Base-by-base conservation (phyloP, 2,329 filamentous ascomycete genomes). In the Aspergillus uvarum region DNA sequence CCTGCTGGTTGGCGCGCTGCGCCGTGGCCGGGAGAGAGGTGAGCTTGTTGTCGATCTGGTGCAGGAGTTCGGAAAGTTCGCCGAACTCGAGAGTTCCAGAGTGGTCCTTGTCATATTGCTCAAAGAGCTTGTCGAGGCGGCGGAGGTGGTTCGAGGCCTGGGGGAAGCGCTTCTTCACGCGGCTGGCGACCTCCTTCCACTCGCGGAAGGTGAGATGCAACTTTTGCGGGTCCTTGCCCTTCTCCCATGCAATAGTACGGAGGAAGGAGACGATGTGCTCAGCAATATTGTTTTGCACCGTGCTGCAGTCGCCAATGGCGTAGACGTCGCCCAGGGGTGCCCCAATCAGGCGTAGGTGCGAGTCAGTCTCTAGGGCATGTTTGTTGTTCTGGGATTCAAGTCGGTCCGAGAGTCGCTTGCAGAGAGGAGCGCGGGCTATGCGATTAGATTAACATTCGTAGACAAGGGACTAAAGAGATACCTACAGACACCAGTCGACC, bases 261-360 rank as follows among this genome's bases (percentile, higher is more conserved):
- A 99, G 84, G 78, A 98, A 99, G 21, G 87, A 89, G 51, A 97
- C 84, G 68, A 99, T 88, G 78, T 97, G 89, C 71, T 96, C 91
- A 3, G 93, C 91, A 2, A 98, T 83, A 68, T 99, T 99, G 81
- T 99, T 99, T 73, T 99, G 96, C 0, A 99, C 94, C 0, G 96
- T 99, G 6, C 91, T 84, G 79, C 95, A 98, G 78, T 99, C 95
- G 14, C 95, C 95, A 63, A 99, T 92, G 51, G 93, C 93, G 72
- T 99, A 99, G 22, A 99, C 92, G 62, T 98, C 94, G 42, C 95
- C 95, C 0, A 98, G 79, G 0, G 95, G 95, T 0, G 95, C 87
- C 56, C 95, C 95, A 61, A 89, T 90, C 0, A 99, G 81, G 47
- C 95, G 91, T 8, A 98, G 87, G 73, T 99, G 94, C 1, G 91